These are phyloP conservation scores for Bifiguratus adelaidae DNA, from an alignment of 192 early-diverging fungal genomes.

Conservation along the genomic window DNA sequence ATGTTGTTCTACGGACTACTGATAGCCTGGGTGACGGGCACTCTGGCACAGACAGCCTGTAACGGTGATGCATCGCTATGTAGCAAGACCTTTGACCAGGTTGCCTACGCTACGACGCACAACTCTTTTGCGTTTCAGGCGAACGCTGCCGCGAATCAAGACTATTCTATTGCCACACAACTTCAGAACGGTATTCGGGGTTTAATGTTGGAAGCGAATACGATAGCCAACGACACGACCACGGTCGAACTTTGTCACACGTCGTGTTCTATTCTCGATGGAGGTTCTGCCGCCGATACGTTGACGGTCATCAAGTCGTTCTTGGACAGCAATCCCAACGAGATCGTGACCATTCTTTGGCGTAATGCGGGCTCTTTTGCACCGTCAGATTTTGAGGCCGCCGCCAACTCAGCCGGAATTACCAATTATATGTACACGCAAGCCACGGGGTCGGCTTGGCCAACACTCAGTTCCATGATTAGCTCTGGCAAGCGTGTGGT, in stretches of 20 bases:
- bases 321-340: conserved; percentile 51
- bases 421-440: conserved; percentile 29
- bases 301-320: conserved; percentile 44
- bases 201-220: conserved; percentile 41
- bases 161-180: conserved; percentile 48
- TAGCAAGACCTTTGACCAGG: conserved; percentile 40
- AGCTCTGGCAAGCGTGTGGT: conserved; percentile 50
- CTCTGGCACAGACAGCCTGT: conserved; percentile 33
- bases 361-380: conserved; percentile 47
- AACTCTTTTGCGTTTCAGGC: conserved; percentile 51
- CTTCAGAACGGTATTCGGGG: conserved; percentile 62
- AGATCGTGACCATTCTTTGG: conserved; percentile 70
- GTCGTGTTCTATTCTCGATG: conserved; percentile 48
- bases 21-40: too few relatives aligned
- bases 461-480: conserved; percentile 58
- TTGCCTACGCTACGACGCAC: conserved; percentile 64
- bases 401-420: conserved; percentile 39
- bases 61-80: conserved; percentile 64
- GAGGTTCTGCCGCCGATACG: conserved; percentile 38
- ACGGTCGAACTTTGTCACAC: conserved; percentile 54
- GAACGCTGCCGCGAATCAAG: conserved; percentile 56
- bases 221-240: conserved; percentile 4
- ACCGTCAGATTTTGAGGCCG: conserved; percentile 30
- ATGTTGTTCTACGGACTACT: too few relatives aligned
- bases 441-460: conserved; percentile 40